Conservation (phyloP, 148 eudicot genomes). For the Limonium bicolor region DNA sequence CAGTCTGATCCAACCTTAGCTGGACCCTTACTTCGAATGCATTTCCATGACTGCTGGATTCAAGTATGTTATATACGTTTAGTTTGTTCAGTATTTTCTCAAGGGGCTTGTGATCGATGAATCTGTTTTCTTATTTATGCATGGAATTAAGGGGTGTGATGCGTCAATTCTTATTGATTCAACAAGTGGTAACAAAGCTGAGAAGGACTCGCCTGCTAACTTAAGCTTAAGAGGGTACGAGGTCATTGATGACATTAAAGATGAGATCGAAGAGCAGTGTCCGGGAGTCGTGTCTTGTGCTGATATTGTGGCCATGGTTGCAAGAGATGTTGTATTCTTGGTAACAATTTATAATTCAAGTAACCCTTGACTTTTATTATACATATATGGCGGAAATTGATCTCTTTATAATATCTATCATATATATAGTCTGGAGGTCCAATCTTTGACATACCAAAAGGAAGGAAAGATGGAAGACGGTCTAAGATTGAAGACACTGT, state of each 20-base stretch:
- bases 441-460: slow-evolving; percentile 69
- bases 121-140: neutral
- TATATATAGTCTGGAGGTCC: slow-evolving; percentile 61
- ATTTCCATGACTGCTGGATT: slow-evolving; percentile 65
- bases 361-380: neutral
- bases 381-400: neutral
- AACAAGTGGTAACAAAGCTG: neutral
- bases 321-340: neutral
- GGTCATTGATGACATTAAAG: neutral
- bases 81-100: neutral
- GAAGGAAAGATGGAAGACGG: slow-evolving; percentile 72
- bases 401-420: neutral
- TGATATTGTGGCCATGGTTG: slow-evolving; percentile 1
- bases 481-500: slow-evolving; percentile 77
- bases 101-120: too few relatives aligned
- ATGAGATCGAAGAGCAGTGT: neutral
- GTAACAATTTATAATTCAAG: neutral
- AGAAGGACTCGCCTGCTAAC: neutral
- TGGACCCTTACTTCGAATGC: slow-evolving; percentile 48
- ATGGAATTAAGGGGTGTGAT: neutral
- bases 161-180: neutral
- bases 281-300: slow-evolving; percentile 1
- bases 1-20: slow-evolving; percentile 48
- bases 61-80: slow-evolving; percentile 14
- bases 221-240: slow-evolving; percentile 1